Percentiles rank a stretch among this genome's conserved stretches.
These are phyloP conservation scores for Emericellopsis atlantica DNA, from an alignment of 2,329 filamentous ascomycete genomes.

Conservation along the genomic window DNA sequence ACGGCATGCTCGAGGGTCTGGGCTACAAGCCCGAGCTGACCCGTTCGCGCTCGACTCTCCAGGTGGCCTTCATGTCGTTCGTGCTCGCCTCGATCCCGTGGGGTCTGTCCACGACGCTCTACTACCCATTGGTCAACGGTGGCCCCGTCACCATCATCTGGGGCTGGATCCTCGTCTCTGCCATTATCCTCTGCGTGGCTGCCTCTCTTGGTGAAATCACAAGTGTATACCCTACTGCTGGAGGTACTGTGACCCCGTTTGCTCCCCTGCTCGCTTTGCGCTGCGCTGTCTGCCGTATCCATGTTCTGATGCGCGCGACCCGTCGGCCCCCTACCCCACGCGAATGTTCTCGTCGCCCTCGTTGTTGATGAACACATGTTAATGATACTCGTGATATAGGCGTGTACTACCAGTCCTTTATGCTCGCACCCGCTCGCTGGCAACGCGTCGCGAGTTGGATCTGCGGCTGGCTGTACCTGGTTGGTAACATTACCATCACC, in stretches of 20 bases:
- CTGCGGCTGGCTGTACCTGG: conserved; percentile 64
- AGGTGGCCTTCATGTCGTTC: conserved; percentile 66
- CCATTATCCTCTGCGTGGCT: conserved; percentile 60
- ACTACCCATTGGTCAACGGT: conserved; percentile 53
- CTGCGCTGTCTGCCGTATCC: background rate
- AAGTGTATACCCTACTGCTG: conserved; percentile 63
- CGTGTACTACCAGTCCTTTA: conserved; percentile 70
- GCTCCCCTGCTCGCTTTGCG: background rate
- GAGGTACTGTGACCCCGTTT: conserved; percentile 28
- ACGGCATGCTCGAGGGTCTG: conserved; percentile 49
- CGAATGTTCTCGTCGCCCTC: no score
- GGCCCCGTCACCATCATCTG: conserved; percentile 60
- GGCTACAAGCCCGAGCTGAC: conserved; percentile 55
- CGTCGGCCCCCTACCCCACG: no score
- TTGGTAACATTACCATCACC: conserved; percentile 73
- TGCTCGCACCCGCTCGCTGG: conserved; percentile 50
- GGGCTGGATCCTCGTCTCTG: conserved; percentile 58
- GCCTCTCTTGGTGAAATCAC: conserved; percentile 62
- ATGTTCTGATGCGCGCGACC: no score
- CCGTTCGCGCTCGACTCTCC: conserved; percentile 52
- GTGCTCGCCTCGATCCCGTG: conserved; percentile 65
- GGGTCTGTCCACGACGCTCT: conserved; percentile 57
- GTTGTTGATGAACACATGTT: background rate
- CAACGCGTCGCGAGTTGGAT: conserved; percentile 56
- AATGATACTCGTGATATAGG: conserved; percentile 11